These are phyloP conservation scores for Chloranthus sessilifolius DNA, from an alignment of 164 flowering plant genomes.

Conservation along the genomic window DNA sequence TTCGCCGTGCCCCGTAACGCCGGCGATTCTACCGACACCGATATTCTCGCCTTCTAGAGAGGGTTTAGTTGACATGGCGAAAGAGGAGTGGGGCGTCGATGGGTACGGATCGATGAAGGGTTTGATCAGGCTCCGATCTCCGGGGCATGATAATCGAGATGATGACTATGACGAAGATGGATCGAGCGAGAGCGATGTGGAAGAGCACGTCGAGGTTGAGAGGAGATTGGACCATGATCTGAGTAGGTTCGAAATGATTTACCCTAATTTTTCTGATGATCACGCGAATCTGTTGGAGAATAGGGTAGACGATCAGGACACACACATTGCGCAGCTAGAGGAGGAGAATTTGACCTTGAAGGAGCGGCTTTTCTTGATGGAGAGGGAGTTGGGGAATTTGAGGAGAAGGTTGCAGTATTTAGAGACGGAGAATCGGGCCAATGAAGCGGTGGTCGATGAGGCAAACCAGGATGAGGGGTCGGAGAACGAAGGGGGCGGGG, in stretches of 20 bases:
- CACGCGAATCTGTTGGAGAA: conserved; percentile 64
- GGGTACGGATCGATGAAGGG: conserved; percentile 99
- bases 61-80: conserved; percentile 81
- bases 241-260: conserved; percentile 94
- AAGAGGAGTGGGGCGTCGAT: conserved; percentile 96
- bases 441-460: conserved; percentile 18
- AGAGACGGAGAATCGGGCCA: conserved; percentile 40
- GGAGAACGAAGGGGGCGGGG: conserved; percentile 47
- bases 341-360: conserved; percentile 86
- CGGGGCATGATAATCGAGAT: conserved; percentile 46
- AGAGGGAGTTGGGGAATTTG: conserved; percentile 69
- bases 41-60: conserved; percentile 81
- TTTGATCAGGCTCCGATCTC: conserved; percentile 74
- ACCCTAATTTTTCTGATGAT: conserved; percentile 49
- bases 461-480: conserved; percentile 57
- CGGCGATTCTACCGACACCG: conserved; percentile 82
- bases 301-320: conserved; percentile 88
- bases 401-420: conserved; percentile 69
- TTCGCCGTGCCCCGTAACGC: conserved; percentile 79
- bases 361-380: conserved; percentile 88
- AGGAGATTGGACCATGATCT: conserved; percentile 91
- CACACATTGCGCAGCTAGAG: conserved; percentile 83
- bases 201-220: conserved; percentile 94
- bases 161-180: conserved; percentile 65
- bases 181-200: conserved; percentile 92